A percentile compares a stretch with the other conserved stretches of the same genome.
These are phyloP conservation scores for Solanum rostratum DNA, from an alignment of 257 asterid species.

Conservation along the genomic window DNA sequence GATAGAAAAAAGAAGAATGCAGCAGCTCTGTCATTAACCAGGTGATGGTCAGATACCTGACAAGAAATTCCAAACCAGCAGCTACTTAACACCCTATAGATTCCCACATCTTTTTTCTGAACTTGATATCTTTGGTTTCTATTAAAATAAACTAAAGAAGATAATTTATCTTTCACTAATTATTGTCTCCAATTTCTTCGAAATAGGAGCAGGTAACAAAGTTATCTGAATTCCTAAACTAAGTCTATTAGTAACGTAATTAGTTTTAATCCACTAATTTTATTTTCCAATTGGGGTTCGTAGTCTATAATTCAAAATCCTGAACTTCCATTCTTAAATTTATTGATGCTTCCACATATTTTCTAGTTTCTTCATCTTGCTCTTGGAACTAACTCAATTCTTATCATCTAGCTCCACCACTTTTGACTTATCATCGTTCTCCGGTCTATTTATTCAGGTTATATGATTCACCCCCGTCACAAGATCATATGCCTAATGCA, in stretches of 20 bases:
- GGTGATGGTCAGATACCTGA: background rate
- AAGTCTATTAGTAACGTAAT: background rate
- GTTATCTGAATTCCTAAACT: background rate
- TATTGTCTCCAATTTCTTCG: background rate
- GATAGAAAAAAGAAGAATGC: background rate
- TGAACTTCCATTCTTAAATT: background rate
- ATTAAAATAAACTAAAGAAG: background rate
- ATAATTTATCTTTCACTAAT: background rate
- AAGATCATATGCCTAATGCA: background rate
- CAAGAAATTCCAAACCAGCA: background rate
- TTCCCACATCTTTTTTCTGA: background rate
- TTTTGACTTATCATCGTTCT: background rate
- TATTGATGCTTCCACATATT: background rate
- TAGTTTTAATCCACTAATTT: background rate
- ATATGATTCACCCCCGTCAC: background rate
- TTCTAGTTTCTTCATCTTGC: background rate
- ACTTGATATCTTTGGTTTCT: background rate
- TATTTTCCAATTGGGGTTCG: background rate
- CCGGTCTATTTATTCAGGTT: background rate
- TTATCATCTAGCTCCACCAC: background rate
- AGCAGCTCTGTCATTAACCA: background rate
- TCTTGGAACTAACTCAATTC: background rate
- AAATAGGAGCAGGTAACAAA: background rate
- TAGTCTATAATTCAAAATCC: background rate
- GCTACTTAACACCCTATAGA: background rate